A percentile compares a stretch with the other conserved stretches of the same genome.
Conservation (phyloP, 768 basidiomycete genomes). For the Amanita rubescens region DNA sequence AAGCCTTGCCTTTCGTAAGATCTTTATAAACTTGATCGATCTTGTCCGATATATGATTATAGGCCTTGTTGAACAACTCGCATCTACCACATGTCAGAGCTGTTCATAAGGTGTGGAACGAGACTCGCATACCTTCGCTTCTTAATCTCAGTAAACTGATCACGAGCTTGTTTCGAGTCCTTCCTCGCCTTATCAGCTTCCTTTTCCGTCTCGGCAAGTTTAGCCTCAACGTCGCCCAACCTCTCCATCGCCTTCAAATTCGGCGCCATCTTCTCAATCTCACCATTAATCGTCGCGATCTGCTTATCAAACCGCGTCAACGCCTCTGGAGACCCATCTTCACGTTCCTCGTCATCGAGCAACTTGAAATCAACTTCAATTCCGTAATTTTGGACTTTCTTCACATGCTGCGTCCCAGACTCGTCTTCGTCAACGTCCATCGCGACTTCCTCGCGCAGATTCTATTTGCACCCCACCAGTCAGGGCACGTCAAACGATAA, state of each 20-base stretch:
- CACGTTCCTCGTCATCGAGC: slow-evolving; percentile 68
- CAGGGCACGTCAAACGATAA: too few relatives aligned
- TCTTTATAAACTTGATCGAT: slow-evolving; percentile 98
- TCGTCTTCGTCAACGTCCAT: slow-evolving; percentile 95
- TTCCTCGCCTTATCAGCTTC: slow-evolving; percentile 91
- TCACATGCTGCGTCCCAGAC: slow-evolving; percentile 67
- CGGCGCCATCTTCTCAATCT: slow-evolving; percentile 91
- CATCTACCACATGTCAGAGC: slow-evolving; percentile 26
- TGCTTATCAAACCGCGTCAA: slow-evolving; percentile 69
- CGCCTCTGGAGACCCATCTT: slow-evolving; percentile 56
- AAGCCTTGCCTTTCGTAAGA: slow-evolving; percentile 89
- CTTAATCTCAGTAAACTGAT: slow-evolving; percentile 86
- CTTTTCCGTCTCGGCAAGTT: slow-evolving; percentile 80
- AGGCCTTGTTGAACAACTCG: slow-evolving; percentile 93
- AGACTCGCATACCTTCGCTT: slow-evolving; percentile 57
- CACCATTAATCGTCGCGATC: slow-evolving; percentile 60
- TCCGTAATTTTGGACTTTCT: slow-evolving; percentile 72
- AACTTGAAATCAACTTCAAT: slow-evolving; percentile 82
- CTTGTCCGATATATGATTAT: slow-evolving; percentile 88
- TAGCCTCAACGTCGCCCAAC: slow-evolving; percentile 77
- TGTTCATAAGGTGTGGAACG: background rate
- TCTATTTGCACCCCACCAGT: slow-evolving; percentile 35
- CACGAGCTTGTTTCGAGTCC: slow-evolving; percentile 84
- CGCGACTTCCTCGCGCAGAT: slow-evolving; percentile 74
- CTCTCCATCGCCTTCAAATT: slow-evolving; percentile 96